Evolutionary conservation across 1,139 yeast species (phyloP).

Genomic region (Pichia sp.): DNA sequence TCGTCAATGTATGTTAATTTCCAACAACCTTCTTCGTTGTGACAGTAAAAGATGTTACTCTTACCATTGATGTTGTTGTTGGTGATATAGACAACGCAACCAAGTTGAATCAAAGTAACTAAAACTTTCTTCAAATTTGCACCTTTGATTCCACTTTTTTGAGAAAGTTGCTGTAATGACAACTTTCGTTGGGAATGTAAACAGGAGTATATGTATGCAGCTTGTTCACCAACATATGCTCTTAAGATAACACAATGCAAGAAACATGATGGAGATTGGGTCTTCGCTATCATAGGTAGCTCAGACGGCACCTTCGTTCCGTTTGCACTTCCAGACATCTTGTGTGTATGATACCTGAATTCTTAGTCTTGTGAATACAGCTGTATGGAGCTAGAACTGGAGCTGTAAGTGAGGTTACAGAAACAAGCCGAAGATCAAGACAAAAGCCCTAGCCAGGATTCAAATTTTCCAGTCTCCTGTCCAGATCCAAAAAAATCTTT

Average conservation of each 20-base stretch:
- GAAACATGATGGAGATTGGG: conserved; percentile 56
- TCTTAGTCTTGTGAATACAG: too few relatives aligned
- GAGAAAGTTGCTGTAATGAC: conserved; percentile 41
- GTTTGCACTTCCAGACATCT: not conserved
- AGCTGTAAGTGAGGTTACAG: too few relatives aligned
- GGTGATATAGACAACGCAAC: conserved; percentile 48
- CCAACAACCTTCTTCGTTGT: conserved; percentile 64
- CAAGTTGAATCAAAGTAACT: conserved; percentile 64
- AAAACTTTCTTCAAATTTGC: conserved; percentile 53
- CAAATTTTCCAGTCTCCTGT: too few relatives aligned
- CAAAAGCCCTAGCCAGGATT: too few relatives aligned
- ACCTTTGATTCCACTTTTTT: conserved; percentile 13
- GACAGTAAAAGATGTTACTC: conserved; percentile 47
- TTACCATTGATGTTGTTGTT: conserved; percentile 1
- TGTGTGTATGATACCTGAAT: too few relatives aligned
- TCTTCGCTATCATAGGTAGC: conserved; percentile 30
- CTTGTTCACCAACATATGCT: conserved; percentile 62
- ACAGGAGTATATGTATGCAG: conserved; percentile 52
- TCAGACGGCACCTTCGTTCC: conserved; percentile 18
- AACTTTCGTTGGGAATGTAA: conserved; percentile 62
- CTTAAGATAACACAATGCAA: conserved; percentile 54
- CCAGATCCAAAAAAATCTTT: too few relatives aligned
- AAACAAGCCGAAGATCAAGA: too few relatives aligned
- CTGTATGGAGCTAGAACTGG: too few relatives aligned
- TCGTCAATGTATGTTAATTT: conserved; percentile 75